Conservation (phyloP, 2,329 filamentous ascomycete species). For the Pestalotiopsis sp. region DNA sequence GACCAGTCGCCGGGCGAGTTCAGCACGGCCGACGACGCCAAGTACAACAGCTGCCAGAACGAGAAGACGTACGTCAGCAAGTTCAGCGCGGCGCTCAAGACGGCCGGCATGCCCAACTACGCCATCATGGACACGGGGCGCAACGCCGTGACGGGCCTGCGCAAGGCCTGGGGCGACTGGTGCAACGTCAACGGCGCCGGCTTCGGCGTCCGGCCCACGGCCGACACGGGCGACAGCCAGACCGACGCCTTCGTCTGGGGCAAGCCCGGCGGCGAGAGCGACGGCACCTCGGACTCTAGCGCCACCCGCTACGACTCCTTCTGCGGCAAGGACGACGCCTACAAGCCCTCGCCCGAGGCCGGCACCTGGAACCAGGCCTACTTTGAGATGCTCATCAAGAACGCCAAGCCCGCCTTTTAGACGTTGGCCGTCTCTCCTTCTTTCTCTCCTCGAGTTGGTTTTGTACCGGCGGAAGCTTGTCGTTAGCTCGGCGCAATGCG, state of each 20-base stretch:
- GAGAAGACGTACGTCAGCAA: constrained; percentile 60
- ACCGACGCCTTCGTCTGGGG: constrained; percentile 62
- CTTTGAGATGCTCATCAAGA: constrained; percentile 55
- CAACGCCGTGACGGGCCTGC: constrained; percentile 45
- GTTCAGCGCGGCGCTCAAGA: constrained; percentile 63
- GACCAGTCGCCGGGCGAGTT: constrained; percentile 35
- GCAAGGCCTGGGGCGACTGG: constrained; percentile 55
- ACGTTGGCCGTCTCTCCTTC: background rate
- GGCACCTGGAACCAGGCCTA: constrained; percentile 67
- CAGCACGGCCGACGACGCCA: constrained; percentile 33
- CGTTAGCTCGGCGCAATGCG: background rate
- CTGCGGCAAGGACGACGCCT: constrained; percentile 53
- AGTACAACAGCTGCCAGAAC: constrained; percentile 50
- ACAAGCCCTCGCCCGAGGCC: constrained; percentile 67
- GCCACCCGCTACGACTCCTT: constrained; percentile 48
- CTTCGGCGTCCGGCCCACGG: constrained; percentile 56
- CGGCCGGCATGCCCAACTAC: constrained; percentile 40
- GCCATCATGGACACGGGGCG: constrained; percentile 22
- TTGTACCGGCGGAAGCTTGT: background rate
- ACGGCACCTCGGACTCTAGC: constrained; percentile 35
- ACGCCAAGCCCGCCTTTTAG: constrained; percentile 50
- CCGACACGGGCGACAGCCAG: constrained; percentile 52
- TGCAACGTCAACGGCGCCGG: constrained; percentile 59
- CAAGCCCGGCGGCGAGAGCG: constrained; percentile 55
- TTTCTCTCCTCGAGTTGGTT: background rate